Evolutionary conservation across 345 rosid genomes (phyloP).

Genomic region (Gossypium anomalum): DNA sequence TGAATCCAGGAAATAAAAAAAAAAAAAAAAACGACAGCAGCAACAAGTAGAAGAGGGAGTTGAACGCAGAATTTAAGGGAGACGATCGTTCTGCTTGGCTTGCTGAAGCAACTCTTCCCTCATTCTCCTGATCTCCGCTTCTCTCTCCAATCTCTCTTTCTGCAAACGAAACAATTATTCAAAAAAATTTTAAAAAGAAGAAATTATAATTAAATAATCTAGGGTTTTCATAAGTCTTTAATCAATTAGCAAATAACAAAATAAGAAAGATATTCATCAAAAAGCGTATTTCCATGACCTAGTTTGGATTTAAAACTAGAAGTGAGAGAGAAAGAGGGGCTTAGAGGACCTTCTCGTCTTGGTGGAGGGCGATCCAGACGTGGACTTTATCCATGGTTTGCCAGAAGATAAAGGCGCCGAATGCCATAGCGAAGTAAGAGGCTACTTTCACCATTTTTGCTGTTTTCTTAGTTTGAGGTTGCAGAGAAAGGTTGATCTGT

Average conservation of each 20-base stretch:
- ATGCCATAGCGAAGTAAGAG: constrained; percentile 63
- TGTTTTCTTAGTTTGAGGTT: background rate
- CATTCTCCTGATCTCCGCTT: constrained; percentile 51
- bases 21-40: background rate
- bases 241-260: background rate
- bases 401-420: constrained; percentile 86
- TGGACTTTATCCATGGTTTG: constrained; percentile 86
- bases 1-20: background rate
- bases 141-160: constrained; percentile 60
- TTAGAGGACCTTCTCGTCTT: constrained; percentile 48
- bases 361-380: constrained; percentile 88
- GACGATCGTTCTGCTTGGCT: constrained; percentile 43
- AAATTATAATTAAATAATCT: constrained; percentile 6
- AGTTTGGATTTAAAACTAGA: background rate
- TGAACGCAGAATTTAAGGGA: constrained; percentile 29
- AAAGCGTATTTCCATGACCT: background rate
- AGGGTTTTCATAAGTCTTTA: constrained; percentile 24
- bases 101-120: constrained; percentile 49
- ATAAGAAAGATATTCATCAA: background rate
- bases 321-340: background rate
- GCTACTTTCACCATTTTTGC: constrained; percentile 60
- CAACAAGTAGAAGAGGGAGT: background rate
- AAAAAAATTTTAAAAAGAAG: background rate
- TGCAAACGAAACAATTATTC: constrained; percentile 18
- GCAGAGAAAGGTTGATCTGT: background rate